Evolutionary conservation across 257 asterid genomes (phyloP), one percentile per base, ranked within the genome.

Genomic region (Nicotiana undulata): DNA sequence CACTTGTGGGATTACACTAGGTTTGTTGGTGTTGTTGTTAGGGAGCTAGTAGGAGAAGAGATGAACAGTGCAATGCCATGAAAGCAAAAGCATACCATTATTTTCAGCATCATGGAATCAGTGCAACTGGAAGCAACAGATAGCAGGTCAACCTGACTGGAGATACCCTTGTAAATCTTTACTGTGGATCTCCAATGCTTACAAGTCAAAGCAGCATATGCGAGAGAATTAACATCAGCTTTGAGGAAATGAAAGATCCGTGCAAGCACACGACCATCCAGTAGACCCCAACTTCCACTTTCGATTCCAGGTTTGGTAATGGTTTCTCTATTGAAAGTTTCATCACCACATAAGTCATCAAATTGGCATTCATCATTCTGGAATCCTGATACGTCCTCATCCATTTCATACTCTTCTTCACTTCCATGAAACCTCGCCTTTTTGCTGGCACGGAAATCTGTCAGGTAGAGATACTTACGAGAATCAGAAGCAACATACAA

Each of bases 191-290:
- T 90, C 99, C 99, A 96, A 86, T 84, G 94, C 91, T 88, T 94
- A 91, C 99, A 96, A 82, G 99, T 91, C 92, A 88, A 79, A 80
- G 93, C 87, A 79, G 89, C 98, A 85, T 84, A 89, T 79, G 82
- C 86, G 63, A 96, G 92, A 15, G 98, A 89, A 88, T 86, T 94
- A 11, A 90, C 80, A 90, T 96, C 99, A 82, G 91, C 90, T 87
- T 93, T 88, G 34, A 96, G 99, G 87, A 91, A 94, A 89, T 96
- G 97, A 88, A 96, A 92, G 83, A 94, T 88, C 28, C 98, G 88
- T 37, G 97, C 98, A 89, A 96, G 89, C 75, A 91, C 85, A 84
- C 81, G 90, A 40, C 97, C 94, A 84, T 92, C 90, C 75, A 96
- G 93, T 70, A 86, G 87, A 79, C 81, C 93, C 99, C 99, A 95